Percentiles rank a stretch among this genome's conserved stretches.
Evolutionary conservation across 1,284 basidiomycete genomes (phyloP).

Genomic region (Moniliophthora roreri): DNA sequence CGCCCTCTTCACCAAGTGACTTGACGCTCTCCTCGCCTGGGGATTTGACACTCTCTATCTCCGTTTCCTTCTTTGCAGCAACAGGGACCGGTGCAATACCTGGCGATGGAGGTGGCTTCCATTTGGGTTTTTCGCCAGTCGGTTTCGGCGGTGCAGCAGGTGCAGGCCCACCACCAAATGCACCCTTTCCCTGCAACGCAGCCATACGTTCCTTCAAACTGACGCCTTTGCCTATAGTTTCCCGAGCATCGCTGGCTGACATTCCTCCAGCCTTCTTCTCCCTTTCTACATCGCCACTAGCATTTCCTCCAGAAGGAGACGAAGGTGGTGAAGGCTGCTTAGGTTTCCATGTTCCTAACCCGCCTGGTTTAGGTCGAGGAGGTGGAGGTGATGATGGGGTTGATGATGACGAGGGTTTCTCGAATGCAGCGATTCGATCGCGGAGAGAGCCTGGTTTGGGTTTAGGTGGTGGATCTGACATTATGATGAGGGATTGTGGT

Average conservation of each 20-base stretch:
- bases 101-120: constrained; percentile 70
- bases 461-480: constrained; percentile 51
- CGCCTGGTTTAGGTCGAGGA: constrained; percentile 70
- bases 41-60: constrained; percentile 17
- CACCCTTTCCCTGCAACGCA: constrained; percentile 77
- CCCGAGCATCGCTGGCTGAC: constrained; percentile 83
- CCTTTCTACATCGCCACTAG: constrained; percentile 14
- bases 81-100: constrained; percentile 39
- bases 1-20: constrained; percentile 11
- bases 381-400: constrained; percentile 48
- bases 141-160: constrained; percentile 51
- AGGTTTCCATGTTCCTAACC: constrained; percentile 58
- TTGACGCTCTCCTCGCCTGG: constrained; percentile 17
- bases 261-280: constrained; percentile 44
- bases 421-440: constrained; percentile 83
- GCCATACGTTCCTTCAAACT: constrained; percentile 93
- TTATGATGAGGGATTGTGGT: constrained; percentile 20
- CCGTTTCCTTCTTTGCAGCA: constrained; percentile 30
- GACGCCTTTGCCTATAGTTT: constrained; percentile 70
- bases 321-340: constrained; percentile 49
- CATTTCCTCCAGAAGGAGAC: constrained; percentile 27
- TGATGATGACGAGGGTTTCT: constrained; percentile 51
- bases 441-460: constrained; percentile 73
- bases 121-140: constrained; percentile 71
- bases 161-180: constrained; percentile 39